Conservation (phyloP, 148 eudicot genomes). For the Silene uniflora region DNA sequence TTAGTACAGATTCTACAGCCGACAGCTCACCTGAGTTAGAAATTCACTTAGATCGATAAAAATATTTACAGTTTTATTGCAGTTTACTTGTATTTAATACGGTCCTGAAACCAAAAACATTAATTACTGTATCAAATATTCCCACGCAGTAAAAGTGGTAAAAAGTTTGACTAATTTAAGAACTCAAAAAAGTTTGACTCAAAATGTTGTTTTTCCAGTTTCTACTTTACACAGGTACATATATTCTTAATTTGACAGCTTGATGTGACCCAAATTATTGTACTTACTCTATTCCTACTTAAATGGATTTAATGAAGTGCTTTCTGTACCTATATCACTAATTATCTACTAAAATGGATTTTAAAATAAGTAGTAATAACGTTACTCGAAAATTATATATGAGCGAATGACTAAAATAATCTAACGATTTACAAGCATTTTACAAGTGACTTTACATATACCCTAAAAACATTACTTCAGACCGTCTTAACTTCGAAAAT, state of each 20-base stretch:
- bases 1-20: slow-evolving; percentile 36
- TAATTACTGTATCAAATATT: slow-evolving; percentile 16
- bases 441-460: too few relatives aligned
- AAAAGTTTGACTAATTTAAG: slow-evolving; percentile 14
- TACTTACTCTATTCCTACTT: slow-evolving; percentile 6
- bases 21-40: slow-evolving; percentile 36
- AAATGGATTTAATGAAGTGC: not conserved
- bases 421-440: too few relatives aligned
- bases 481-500: too few relatives aligned
- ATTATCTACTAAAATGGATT: too few relatives aligned
- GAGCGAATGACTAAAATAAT: too few relatives aligned
- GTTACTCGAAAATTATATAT: too few relatives aligned
- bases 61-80: not conserved
- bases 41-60: slow-evolving; percentile 26
- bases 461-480: too few relatives aligned
- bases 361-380: too few relatives aligned
- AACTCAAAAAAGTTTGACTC: slow-evolving; percentile 23
- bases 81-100: not conserved
- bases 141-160: slow-evolving; percentile 22
- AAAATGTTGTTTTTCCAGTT: slow-evolving; percentile 1
- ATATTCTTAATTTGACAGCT: not conserved
- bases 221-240: not conserved
- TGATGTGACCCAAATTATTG: slow-evolving; percentile 22
- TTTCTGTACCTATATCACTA: too few relatives aligned
- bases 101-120: not conserved